phyloP scores from a whole-genome alignment of 2,329 filamentous ascomycete species.

The Pyrenochaeta sp. region DNA sequence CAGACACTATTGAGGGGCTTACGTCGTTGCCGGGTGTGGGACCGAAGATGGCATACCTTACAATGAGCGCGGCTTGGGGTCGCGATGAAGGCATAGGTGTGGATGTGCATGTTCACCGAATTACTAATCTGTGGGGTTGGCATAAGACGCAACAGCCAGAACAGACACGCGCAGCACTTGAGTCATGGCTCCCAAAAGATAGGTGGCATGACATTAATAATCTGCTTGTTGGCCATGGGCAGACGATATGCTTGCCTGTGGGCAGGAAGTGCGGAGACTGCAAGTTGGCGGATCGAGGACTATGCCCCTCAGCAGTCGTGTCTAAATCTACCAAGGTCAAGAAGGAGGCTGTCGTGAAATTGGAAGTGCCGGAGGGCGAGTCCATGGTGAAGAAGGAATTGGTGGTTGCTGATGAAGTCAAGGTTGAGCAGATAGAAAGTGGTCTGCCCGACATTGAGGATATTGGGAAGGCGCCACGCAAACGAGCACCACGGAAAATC shows the following conservation, averaged over 20 bases:
- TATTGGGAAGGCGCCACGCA: conserved; percentile 31
- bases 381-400: conserved; percentile 30
- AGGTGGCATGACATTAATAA: conserved; percentile 94
- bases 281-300: conserved; percentile 75
- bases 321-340: conserved; percentile 62
- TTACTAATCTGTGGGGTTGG: conserved; percentile 95
- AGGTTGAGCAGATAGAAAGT: conserved; percentile 34
- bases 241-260: conserved; percentile 84
- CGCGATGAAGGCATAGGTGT: conserved; percentile 83
- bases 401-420: conserved; percentile 28
- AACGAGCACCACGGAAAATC: conserved; percentile 3
- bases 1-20: conserved; percentile 77
- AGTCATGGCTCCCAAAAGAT: conserved; percentile 84
- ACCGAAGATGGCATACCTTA: conserved; percentile 94
- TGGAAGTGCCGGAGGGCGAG: conserved; percentile 47
- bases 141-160: conserved; percentile 82
- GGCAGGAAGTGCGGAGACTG: conserved; percentile 86
- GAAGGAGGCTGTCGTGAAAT: conserved; percentile 45
- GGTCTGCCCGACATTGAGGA: conserved; percentile 45
- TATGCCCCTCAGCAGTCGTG: conserved; percentile 69
- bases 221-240: conserved; percentile 85
- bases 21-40: conserved; percentile 85
- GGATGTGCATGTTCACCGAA: conserved; percentile 93
- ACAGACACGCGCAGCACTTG: conserved; percentile 76
- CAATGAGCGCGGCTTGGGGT: conserved; percentile 79